phyloP scores from a whole-genome alignment of 306 rosid genomes.

The Luffa aegyptiaca region DNA sequence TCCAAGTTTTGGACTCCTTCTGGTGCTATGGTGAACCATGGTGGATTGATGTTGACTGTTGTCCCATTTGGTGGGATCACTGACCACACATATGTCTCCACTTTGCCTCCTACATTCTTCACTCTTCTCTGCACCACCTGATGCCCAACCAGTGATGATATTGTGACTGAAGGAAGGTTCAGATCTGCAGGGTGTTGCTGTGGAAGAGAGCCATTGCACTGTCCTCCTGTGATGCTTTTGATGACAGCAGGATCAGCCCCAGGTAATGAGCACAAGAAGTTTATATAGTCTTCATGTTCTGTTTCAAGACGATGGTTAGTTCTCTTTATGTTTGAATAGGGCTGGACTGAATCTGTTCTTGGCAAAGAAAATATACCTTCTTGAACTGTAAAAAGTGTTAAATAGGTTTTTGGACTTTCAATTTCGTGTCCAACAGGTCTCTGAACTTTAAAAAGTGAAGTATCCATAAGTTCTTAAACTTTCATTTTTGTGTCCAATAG shows the following conservation, averaged over 20 bases:
- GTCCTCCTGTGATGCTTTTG: slow-evolving; percentile 38
- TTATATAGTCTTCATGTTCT: slow-evolving; percentile 54
- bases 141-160: slow-evolving; percentile 43
- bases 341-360: slow-evolving; percentile 3
- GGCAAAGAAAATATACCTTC: neutral
- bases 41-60: slow-evolving; percentile 30
- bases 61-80: slow-evolving; percentile 77
- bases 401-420: no score
- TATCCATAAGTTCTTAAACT: no score
- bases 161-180: slow-evolving; percentile 77
- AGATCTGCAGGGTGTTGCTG: slow-evolving; percentile 54
- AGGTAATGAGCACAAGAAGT: slow-evolving; percentile 80
- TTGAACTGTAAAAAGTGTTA: no score
- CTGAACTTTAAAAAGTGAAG: no score
- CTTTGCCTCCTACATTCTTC: slow-evolving; percentile 43
- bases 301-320: slow-evolving; percentile 12
- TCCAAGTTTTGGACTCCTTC: slow-evolving; percentile 40
- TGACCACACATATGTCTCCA: slow-evolving; percentile 52
- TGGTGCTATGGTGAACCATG: slow-evolving; percentile 56
- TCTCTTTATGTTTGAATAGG: neutral
- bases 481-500: no score
- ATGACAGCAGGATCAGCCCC: slow-evolving; percentile 23
- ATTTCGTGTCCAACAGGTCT: no score
- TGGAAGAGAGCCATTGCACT: slow-evolving; percentile 23
- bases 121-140: slow-evolving; percentile 35